Evolutionary conservation across 768 basidiomycete species (phyloP).

Genomic region (Russula earlei): DNA sequence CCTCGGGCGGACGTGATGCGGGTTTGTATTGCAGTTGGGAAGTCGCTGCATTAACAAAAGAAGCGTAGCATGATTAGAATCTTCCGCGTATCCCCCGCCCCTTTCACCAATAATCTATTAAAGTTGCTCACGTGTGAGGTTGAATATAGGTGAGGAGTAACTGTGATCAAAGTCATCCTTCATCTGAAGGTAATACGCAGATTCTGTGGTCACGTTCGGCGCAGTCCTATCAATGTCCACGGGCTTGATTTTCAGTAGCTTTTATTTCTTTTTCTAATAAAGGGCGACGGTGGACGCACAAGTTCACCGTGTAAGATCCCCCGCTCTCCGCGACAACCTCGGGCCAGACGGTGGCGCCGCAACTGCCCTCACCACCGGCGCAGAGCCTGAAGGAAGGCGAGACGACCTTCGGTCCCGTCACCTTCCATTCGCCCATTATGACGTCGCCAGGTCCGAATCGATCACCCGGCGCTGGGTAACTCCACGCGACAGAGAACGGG

Average conservation of each 20-base stretch:
- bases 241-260: background rate
- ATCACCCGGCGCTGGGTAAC: slow-evolving; percentile 24
- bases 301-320: slow-evolving; percentile 23
- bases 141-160: slow-evolving; percentile 25
- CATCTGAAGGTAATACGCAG: slow-evolving; percentile 26
- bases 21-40: slow-evolving; percentile 1
- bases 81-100: background rate
- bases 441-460: slow-evolving; percentile 25
- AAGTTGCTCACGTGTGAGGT: slow-evolving; percentile 23
- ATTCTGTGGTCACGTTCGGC: slow-evolving; percentile 22
- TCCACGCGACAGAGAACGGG: slow-evolving; percentile 22
- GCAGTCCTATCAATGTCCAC: slow-evolving; percentile 14
- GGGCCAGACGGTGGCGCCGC: slow-evolving; percentile 25
- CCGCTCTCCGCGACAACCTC: slow-evolving; percentile 22
- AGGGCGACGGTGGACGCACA: slow-evolving; percentile 12
- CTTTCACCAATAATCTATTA: background rate
- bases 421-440: slow-evolving; percentile 27
- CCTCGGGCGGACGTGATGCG: background rate
- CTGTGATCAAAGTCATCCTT: slow-evolving; percentile 24
- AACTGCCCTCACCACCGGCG: slow-evolving; percentile 14
- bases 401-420: slow-evolving; percentile 18
- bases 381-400: slow-evolving; percentile 32
- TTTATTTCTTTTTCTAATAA: background rate
- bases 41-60: background rate
- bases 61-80: background rate